These are phyloP conservation scores for Metarhizium sp. DNA, from an alignment of 2,329 filamentous ascomycete genomes.

Conservation along the genomic window DNA sequence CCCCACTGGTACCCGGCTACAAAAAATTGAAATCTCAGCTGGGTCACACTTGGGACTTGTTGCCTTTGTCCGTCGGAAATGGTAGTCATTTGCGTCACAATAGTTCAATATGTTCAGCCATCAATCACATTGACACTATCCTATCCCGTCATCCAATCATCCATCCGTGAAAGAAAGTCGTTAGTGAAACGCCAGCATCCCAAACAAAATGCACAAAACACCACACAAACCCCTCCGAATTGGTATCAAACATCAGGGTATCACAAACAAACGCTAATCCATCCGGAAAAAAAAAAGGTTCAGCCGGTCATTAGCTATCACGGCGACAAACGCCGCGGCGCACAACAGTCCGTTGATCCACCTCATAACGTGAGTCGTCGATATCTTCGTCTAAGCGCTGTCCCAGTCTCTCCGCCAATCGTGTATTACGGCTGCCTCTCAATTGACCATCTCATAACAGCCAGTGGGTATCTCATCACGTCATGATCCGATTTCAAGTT, in stretches of 20 bases:
- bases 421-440: not conserved
- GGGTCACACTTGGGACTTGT: too few relatives aligned
- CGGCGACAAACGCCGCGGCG: not conserved
- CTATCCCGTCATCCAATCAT: not conserved
- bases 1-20: too few relatives aligned
- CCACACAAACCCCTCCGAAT: slow-evolving; percentile 1
- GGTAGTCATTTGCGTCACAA: not conserved
- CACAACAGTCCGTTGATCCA: not conserved
- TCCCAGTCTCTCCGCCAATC: slow-evolving; percentile 2
- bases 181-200: not conserved
- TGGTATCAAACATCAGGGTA: slow-evolving; percentile 8
- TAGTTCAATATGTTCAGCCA: not conserved
- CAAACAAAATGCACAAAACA: not conserved
- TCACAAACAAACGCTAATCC: slow-evolving; percentile 5
- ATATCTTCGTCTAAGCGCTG: slow-evolving; percentile 8
- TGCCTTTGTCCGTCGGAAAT: too few relatives aligned
- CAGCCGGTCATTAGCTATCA: not conserved
- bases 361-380: slow-evolving; percentile 8
- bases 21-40: too few relatives aligned
- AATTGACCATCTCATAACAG: slow-evolving; percentile 12
- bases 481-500: slow-evolving; percentile 5
- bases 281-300: not conserved
- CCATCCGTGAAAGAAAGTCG: not conserved
- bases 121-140: not conserved
- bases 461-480: slow-evolving; percentile 15